These are phyloP conservation scores for Apium graveolens DNA, from an alignment of 129 eudicot genomes.

Conservation along the genomic window DNA sequence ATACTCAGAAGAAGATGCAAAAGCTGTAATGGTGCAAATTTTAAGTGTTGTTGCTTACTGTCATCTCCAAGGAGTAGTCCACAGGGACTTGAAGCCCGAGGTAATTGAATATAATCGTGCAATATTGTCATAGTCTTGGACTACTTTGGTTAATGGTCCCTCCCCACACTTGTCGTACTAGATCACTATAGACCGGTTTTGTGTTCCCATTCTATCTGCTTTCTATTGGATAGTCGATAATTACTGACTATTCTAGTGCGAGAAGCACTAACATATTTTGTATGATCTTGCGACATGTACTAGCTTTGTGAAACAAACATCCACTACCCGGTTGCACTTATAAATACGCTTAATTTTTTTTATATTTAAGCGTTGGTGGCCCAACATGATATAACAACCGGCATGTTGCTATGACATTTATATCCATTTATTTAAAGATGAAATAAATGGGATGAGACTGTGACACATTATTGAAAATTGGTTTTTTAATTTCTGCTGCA, in stretches of 20 bases:
- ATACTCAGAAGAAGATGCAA: constrained; percentile 96
- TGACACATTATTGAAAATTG: not conserved
- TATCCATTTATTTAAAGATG: not conserved
- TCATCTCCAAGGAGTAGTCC: constrained; percentile 98
- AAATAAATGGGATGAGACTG: not conserved
- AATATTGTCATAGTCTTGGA: not conserved
- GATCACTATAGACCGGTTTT: not conserved
- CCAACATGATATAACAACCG: not conserved
- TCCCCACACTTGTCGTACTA: not conserved
- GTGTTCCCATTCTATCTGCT: not conserved
- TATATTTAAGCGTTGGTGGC: not conserved
- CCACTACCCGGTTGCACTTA: not conserved
- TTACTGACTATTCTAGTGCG: not conserved
- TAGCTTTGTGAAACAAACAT: not conserved
- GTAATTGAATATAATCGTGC: constrained; percentile 24
- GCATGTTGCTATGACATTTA: not conserved
- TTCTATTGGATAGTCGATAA: not conserved
- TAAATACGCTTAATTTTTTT: not conserved
- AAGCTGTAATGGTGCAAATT: constrained; percentile 83
- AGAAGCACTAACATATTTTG: not conserved
- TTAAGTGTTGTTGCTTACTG: constrained; percentile 84
- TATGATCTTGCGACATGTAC: not conserved
- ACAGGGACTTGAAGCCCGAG: constrained; percentile 98
- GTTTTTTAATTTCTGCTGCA: not conserved
- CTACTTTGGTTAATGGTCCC: not conserved